Percentiles rank a stretch among this genome's conserved stretches.
phyloP scores from a whole-genome alignment of 805 yeast species.

The Candida easanensis region DNA sequence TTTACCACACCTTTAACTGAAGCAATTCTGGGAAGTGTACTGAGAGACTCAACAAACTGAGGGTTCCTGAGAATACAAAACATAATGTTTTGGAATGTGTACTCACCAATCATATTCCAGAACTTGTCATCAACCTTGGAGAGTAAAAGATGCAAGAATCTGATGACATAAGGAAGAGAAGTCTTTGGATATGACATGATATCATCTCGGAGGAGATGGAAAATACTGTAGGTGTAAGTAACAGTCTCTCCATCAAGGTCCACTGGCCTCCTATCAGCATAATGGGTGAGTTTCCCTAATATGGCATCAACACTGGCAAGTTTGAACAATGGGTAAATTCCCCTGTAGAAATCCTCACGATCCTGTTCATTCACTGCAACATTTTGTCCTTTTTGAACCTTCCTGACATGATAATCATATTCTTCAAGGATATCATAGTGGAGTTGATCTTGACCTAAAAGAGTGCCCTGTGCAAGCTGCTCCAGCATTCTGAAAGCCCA shows the following conservation, averaged over 20 bases:
- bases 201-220: slow-evolving; percentile 45
- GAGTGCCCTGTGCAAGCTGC: slow-evolving; percentile 14
- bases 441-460: slow-evolving; percentile 15
- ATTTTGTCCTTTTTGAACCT: slow-evolving; percentile 16
- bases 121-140: slow-evolving; percentile 40
- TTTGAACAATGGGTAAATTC: slow-evolving; percentile 35
- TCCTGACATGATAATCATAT: slow-evolving; percentile 41
- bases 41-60: slow-evolving; percentile 38
- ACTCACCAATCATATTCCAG: slow-evolving; percentile 57
- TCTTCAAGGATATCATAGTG: slow-evolving; percentile 51
- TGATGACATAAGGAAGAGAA: slow-evolving; percentile 45
- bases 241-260: slow-evolving; percentile 26
- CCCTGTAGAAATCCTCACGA: slow-evolving; percentile 49
- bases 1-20: slow-evolving; percentile 30
- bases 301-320: slow-evolving; percentile 36
- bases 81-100: slow-evolving; percentile 50
- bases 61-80: slow-evolving; percentile 61
- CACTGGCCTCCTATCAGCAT: slow-evolving; percentile 26
- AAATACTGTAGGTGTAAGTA: slow-evolving; percentile 32
- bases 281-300: slow-evolving; percentile 24
- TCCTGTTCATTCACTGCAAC: slow-evolving; percentile 48
- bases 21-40: slow-evolving; percentile 26
- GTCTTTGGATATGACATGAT: slow-evolving; percentile 46
- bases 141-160: slow-evolving; percentile 47
- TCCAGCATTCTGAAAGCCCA: slow-evolving; percentile 45